Percentiles rank a stretch among this genome's conserved stretches.
These are phyloP conservation scores for Phaeosphaeria sp. DNA, from an alignment of 2,329 filamentous ascomycete genomes.

Conservation along the genomic window DNA sequence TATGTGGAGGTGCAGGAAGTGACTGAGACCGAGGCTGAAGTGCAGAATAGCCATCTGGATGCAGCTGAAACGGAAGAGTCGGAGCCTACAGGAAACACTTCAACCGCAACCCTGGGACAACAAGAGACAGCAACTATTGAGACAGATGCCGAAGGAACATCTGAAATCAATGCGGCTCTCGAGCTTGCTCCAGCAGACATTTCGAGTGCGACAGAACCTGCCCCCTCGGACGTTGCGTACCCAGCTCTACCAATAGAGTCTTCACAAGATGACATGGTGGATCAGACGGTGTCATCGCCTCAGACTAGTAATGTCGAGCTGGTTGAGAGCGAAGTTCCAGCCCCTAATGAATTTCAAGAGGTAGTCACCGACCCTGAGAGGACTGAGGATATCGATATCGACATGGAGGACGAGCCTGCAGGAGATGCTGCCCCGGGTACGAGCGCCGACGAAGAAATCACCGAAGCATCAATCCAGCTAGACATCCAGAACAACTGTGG, in stretches of 20 bases:
- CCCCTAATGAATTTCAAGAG: background rate
- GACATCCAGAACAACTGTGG: constrained; percentile 34
- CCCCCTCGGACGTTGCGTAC: constrained; percentile 6
- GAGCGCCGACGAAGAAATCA: constrained; percentile 29
- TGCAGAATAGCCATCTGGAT: background rate
- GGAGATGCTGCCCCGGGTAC: constrained; percentile 2
- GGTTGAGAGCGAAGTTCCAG: background rate
- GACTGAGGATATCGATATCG: background rate
- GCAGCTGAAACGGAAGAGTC: background rate
- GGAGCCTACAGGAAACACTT: background rate
- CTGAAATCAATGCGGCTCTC: background rate
- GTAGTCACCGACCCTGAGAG: background rate
- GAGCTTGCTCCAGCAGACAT: background rate
- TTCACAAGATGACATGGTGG: background rate
- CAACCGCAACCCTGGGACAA: background rate
- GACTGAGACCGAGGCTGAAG: background rate
- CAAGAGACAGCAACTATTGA: background rate
- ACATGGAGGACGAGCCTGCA: background rate
- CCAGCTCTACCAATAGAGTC: constrained; percentile 15
- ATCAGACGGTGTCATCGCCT: background rate
- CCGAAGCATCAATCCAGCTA: constrained; percentile 41
- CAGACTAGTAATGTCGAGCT: background rate
- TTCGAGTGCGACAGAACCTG: background rate
- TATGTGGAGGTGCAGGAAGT: background rate
- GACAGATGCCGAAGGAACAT: background rate